phyloP scores from a whole-genome alignment of 768 basidiomycete species.

The Mycena amicta region DNA sequence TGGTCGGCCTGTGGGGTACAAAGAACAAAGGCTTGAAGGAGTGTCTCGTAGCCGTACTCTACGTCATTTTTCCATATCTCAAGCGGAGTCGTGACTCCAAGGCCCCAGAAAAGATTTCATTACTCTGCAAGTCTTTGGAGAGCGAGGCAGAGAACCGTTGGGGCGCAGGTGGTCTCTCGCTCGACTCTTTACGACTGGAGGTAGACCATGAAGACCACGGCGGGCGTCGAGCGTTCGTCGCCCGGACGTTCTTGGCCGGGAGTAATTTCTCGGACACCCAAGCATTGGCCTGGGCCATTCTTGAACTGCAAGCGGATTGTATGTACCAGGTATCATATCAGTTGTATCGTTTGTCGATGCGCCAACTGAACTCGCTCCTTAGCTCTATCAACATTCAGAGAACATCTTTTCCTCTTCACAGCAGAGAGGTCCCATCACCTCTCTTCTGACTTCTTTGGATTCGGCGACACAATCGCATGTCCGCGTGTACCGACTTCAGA shows the following conservation, averaged over 20 bases:
- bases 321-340: constrained; percentile 55
- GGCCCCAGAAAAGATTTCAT: constrained; percentile 48
- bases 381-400: constrained; percentile 72
- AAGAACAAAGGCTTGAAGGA: constrained; percentile 81
- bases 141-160: constrained; percentile 66
- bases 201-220: constrained; percentile 29
- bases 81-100: constrained; percentile 38
- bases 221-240: constrained; percentile 53
- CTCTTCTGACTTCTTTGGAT: constrained; percentile 55
- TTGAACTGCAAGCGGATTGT: constrained; percentile 83
- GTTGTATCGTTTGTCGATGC: constrained; percentile 18
- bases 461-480: constrained; percentile 30
- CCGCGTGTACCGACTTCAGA: constrained; percentile 64
- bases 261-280: constrained; percentile 70
- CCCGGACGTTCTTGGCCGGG: constrained; percentile 71
- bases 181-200: constrained; percentile 68
- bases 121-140: constrained; percentile 57
- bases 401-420: constrained; percentile 39
- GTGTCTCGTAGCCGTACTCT: constrained; percentile 72
- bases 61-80: constrained; percentile 73
- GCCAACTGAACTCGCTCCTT: constrained; percentile 5
- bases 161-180: constrained; percentile 64
- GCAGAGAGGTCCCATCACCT: constrained; percentile 56
- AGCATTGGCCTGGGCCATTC: constrained; percentile 75
- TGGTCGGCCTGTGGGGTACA: constrained; percentile 77